Evolutionary conservation across 306 rosid genomes (phyloP).

Genomic region (Nissolia schottii): DNA sequence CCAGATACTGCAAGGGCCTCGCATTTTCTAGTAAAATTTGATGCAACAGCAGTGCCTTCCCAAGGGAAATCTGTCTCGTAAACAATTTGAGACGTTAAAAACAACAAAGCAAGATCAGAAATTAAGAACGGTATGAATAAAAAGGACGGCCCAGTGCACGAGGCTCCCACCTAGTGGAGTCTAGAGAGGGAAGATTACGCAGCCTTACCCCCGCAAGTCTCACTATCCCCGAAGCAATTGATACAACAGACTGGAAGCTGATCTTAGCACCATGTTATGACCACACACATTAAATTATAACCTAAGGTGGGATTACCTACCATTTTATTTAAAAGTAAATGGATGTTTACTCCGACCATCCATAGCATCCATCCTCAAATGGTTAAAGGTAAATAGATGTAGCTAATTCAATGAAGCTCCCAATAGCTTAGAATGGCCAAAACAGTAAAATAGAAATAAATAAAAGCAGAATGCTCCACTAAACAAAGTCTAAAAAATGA

Average conservation of each 20-base stretch:
- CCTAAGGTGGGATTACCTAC: not conserved
- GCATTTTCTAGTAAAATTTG: slow-evolving; percentile 76
- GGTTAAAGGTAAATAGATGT: not conserved
- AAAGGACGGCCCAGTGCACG: too few relatives aligned
- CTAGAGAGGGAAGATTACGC: too few relatives aligned
- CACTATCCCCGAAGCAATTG: not conserved
- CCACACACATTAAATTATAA: not conserved
- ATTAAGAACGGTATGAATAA: not conserved
- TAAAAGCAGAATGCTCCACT: not conserved
- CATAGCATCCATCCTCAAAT: not conserved
- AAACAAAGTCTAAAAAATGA: too few relatives aligned
- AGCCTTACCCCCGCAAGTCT: not conserved
- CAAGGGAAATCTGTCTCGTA: slow-evolving; percentile 64
- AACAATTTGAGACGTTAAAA: slow-evolving; percentile 17
- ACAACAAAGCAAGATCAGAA: slow-evolving; percentile 21
- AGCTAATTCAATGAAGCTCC: too few relatives aligned
- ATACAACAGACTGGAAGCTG: not conserved
- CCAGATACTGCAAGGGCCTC: slow-evolving; percentile 95
- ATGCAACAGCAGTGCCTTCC: slow-evolving; percentile 68
- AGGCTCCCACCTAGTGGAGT: too few relatives aligned
- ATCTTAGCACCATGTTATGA: not conserved
- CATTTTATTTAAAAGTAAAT: not conserved
- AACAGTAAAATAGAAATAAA: not conserved
- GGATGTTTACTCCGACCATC: not conserved
- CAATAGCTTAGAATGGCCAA: too few relatives aligned